These are phyloP conservation scores for Mycena sp. DNA, from an alignment of 1,284 basidiomycete genomes.

Conservation along the genomic window DNA sequence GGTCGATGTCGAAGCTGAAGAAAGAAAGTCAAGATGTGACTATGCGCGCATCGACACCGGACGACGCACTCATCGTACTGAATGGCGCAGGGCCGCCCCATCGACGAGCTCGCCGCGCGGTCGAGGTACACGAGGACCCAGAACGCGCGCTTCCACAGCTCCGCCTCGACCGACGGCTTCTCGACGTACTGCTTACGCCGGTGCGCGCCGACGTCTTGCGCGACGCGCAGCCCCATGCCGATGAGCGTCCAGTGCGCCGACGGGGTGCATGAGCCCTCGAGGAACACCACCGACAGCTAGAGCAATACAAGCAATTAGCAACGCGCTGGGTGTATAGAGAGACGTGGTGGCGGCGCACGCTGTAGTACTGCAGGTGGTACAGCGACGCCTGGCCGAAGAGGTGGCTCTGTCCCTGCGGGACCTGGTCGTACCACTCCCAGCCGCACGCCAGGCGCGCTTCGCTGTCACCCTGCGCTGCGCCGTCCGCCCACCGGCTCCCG, in stretches of 20 bases:
- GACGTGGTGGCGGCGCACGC: too few species aligned
- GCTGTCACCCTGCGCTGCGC: constrained; percentile 46
- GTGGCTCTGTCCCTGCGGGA: constrained; percentile 43
- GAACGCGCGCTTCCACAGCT: constrained; percentile 25
- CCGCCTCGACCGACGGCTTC: constrained; percentile 12
- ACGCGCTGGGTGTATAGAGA: too few species aligned
- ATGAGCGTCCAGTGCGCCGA: too few species aligned
- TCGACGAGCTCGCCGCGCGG: not conserved
- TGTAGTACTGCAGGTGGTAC: constrained; percentile 68
- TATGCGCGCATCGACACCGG: too few species aligned
- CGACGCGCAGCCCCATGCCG: too few species aligned
- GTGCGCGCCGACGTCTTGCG: constrained; percentile 44
- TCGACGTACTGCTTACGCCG: constrained; percentile 21
- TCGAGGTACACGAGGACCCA: constrained; percentile 25
- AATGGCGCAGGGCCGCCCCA: constrained; percentile 17
- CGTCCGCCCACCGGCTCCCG: constrained; percentile 75
- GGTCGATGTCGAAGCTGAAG: constrained; percentile 24
- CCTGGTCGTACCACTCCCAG: constrained; percentile 79
- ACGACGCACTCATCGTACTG: constrained; percentile 25
- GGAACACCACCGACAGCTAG: too few species aligned
- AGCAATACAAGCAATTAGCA: too few species aligned
- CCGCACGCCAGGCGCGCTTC: constrained; percentile 9
- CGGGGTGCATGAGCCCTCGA: constrained; percentile 33
- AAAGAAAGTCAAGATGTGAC: too few species aligned
- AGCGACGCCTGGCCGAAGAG: constrained; percentile 62